Evolutionary conservation across 1,284 basidiomycete species (phyloP), one percentile per base, ranked within the genome.

Genomic region (Heterobasidion occidentale): DNA sequence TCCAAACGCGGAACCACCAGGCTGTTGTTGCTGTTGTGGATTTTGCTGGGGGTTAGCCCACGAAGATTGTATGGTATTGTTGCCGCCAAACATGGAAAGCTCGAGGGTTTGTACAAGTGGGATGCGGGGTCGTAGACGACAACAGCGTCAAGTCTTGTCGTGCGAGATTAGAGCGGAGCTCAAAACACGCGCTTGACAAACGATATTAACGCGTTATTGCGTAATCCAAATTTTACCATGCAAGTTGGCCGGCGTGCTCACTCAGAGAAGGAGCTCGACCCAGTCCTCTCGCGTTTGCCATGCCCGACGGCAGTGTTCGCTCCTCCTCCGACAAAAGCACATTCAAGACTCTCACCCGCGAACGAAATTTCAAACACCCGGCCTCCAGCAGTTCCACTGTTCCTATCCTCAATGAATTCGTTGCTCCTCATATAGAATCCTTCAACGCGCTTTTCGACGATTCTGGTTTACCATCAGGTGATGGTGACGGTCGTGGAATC

Each of bases 381-480:
- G 80, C 88, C 17, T 77, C 77, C 62, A 73, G 82, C 51, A 82
- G 81, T 19, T 81, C 88, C 44, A 84, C 87, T 15, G 86, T 92
- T 57, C 85, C 86, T 15, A 90, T 92, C 56, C 79, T 99, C 56
- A 93, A 96, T 64, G 92, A 97, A 72, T 92, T 99, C 64, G 92
- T 98, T 56, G 79, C 84, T 35, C 97, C 97, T 9, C 95, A 98
- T 69, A 84, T 99, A 61, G 91, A 98, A 71, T 94, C 92, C 47
- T 99, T 99, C 79, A 97, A 99, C 70, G 88, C 94, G 11, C 80
- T 99, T 36, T 93, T 97, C 67, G 92, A 96, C 64, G 91, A 92
- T 64, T 90, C 86, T 54, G 87, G 83, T 7, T 68, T 86, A 60
- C 85, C 81, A 65, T 69, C 73, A 50, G 88, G 88, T 7, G 86